Percentiles rank a stretch among this genome's conserved stretches.
Evolutionary conservation across 345 rosid species (phyloP).

Genomic region (Eucalyptus victrix): DNA sequence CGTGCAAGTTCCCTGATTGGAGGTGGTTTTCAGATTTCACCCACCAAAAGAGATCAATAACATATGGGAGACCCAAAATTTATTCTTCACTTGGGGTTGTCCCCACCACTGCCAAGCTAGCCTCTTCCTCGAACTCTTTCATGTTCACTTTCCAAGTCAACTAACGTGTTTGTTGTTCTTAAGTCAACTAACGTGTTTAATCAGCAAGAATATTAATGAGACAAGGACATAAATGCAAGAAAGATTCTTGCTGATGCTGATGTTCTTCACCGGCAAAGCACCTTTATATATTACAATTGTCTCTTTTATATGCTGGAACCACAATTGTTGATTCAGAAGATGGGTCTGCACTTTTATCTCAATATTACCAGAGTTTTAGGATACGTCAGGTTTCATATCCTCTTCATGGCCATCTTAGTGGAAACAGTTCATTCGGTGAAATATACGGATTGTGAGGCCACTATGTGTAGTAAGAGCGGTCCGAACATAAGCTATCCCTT

Average conservation of each 20-base stretch:
- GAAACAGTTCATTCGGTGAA: neutral
- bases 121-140: neutral
- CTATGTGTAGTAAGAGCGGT: neutral
- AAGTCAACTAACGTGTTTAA: neutral
- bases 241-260: neutral
- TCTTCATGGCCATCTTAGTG: neutral
- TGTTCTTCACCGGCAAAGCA: neutral
- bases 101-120: neutral
- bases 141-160: neutral
- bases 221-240: neutral
- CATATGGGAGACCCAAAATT: neutral
- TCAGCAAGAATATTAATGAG: neutral
- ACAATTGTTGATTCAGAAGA: neutral
- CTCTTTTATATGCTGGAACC: neutral
- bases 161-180: neutral
- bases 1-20: neutral
- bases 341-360: neutral
- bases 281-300: fast-evolving
- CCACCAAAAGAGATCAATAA: neutral
- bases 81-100: neutral
- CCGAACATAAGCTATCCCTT: neutral
- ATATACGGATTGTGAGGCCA: neutral
- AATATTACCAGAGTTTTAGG: neutral
- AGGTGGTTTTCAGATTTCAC: neutral
- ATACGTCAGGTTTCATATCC: neutral